A percentile compares a stretch with the other conserved stretches of the same genome.
phyloP scores from a whole-genome alignment of 768 basidiomycete genomes.

The Chiua virens region DNA sequence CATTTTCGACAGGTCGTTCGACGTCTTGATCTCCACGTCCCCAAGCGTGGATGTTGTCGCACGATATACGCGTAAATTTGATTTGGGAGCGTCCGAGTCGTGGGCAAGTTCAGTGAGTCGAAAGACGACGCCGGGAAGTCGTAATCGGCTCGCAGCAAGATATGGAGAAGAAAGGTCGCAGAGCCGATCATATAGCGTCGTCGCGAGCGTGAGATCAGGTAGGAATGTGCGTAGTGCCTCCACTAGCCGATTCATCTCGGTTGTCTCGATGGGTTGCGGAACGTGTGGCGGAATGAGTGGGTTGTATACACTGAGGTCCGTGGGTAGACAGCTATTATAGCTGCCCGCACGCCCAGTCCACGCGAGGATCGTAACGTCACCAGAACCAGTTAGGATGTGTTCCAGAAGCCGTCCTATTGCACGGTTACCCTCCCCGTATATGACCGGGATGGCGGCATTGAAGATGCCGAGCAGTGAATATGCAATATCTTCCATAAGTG shows the following conservation, averaged over 20 bases:
- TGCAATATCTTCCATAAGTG: not conserved
- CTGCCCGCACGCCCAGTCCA: not conserved
- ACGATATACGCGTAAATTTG: not conserved
- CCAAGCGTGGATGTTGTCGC: constrained; percentile 2
- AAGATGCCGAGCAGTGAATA: constrained; percentile 2
- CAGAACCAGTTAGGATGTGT: constrained; percentile 1
- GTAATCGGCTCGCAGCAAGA: not conserved
- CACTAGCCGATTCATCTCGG: not conserved
- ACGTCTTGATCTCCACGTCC: constrained; percentile 8
- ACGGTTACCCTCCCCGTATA: not conserved
- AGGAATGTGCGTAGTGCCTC: not conserved
- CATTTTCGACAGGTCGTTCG: not conserved
- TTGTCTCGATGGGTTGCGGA: not conserved
- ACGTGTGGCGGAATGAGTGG: not conserved
- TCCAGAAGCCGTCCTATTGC: not conserved
- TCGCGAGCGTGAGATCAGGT: not conserved
- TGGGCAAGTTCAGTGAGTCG: not conserved
- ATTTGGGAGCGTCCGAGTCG: not conserved
- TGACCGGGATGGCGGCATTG: not conserved
- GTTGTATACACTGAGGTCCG: constrained; percentile 2
- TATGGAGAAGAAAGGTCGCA: not conserved
- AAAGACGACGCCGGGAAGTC: constrained; percentile 3
- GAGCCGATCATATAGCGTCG: not conserved
- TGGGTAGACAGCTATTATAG: constrained; percentile 4
- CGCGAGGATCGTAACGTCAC: not conserved